Percentiles rank a stretch among this genome's conserved stretches.
These are phyloP conservation scores for Penicillium sp. DNA, from an alignment of 2,329 filamentous ascomycete genomes.

Conservation along the genomic window DNA sequence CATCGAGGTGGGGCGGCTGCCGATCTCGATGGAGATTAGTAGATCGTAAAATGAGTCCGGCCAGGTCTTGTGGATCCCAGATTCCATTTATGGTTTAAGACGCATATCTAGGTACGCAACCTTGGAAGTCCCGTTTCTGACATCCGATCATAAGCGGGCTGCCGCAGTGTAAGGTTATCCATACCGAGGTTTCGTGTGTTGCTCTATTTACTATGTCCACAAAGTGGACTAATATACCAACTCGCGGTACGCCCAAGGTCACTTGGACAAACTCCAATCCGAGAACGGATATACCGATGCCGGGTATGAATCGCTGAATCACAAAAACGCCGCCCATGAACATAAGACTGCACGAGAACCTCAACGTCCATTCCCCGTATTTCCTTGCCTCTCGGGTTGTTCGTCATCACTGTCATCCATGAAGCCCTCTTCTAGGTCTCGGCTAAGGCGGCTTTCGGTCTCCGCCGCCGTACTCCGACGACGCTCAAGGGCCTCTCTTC, in stretches of 20 bases:
- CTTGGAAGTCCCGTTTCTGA: neutral
- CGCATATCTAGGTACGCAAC: neutral
- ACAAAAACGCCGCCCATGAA: constrained; percentile 13
- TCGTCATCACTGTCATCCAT: constrained; percentile 69
- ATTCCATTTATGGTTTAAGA: neutral
- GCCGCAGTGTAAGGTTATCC: neutral
- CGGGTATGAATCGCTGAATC: neutral
- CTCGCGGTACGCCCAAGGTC: neutral
- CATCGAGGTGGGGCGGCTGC: constrained; percentile 9
- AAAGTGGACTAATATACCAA: neutral
- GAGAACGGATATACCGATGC: neutral
- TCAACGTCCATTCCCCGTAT: constrained; percentile 14
- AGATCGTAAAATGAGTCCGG: neutral
- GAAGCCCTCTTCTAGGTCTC: constrained; percentile 74
- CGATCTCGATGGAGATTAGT: constrained; percentile 2
- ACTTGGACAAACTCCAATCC: neutral
- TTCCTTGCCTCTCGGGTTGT: constrained; percentile 41
- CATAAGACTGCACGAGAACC: constrained; percentile 1
- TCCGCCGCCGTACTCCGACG: constrained; percentile 42
- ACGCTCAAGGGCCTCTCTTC: constrained; percentile 43
- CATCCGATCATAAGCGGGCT: neutral
- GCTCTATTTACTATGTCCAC: neutral
- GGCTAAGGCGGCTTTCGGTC: constrained; percentile 59
- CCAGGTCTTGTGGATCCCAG: neutral
- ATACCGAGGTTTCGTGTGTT: neutral